Conservation (phyloP, 148 eudicot genomes). For the Silene uniflora region DNA sequence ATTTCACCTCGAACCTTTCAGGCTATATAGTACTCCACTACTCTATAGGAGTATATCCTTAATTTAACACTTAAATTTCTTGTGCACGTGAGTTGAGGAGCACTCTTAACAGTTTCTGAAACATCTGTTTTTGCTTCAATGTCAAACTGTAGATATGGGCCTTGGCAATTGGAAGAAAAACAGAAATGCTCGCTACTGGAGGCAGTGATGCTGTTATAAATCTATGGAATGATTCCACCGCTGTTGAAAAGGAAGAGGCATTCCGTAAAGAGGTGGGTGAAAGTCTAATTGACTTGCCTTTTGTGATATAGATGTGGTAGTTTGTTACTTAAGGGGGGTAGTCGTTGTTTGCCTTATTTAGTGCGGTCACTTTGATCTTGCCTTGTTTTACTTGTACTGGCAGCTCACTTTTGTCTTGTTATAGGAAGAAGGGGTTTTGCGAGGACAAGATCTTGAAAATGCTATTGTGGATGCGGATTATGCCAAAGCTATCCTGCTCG, state of each 20-base stretch:
- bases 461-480: slow-evolving; percentile 83
- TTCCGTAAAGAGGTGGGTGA: slow-evolving; percentile 73
- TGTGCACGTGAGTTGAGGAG: not conserved
- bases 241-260: slow-evolving; percentile 86
- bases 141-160: slow-evolving; percentile 71
- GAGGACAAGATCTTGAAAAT: slow-evolving; percentile 91
- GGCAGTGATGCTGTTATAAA: slow-evolving; percentile 91
- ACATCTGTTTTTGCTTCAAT: not conserved
- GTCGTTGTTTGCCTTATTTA: not conserved
- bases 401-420: slow-evolving; percentile 20
- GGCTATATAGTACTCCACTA: slow-evolving; percentile 1
- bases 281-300: not conserved
- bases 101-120: not conserved
- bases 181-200: slow-evolving; percentile 96
- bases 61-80: not conserved
- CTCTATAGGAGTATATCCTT: not conserved
- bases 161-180: slow-evolving; percentile 80
- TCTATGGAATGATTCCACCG: slow-evolving; percentile 92
- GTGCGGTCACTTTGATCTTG: not conserved
- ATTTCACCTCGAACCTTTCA: not conserved
- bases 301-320: not conserved
- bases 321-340: not conserved
- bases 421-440: slow-evolving; percentile 86
- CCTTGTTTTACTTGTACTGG: not conserved
- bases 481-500: slow-evolving; percentile 78